Conservation (phyloP, 495 filamentous ascomycete species). For the Podospora conica region DNA sequence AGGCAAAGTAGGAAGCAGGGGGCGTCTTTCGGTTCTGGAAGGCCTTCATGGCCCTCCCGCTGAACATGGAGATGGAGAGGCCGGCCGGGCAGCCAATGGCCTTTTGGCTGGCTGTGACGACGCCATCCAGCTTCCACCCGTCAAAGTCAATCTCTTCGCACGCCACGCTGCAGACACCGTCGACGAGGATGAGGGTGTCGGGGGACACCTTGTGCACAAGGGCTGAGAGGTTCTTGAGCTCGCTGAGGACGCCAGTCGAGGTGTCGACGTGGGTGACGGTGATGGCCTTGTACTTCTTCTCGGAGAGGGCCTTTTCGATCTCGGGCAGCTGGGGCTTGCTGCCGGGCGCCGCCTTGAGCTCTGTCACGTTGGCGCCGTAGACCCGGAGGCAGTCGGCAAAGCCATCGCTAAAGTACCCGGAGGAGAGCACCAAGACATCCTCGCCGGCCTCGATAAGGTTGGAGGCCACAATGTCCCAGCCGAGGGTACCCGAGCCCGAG, state of each 20-base stretch:
- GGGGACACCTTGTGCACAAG: constrained; percentile 81
- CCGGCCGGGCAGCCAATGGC: constrained; percentile 93
- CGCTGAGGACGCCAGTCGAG: constrained; percentile 88
- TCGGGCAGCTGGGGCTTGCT: constrained; percentile 80
- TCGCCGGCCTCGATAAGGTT: constrained; percentile 86
- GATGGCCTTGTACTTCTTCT: constrained; percentile 84
- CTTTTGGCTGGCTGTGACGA: constrained; percentile 92
- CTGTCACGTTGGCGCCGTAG: constrained; percentile 83
- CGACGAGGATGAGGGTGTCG: constrained; percentile 82
- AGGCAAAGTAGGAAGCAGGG: constrained; percentile 83
- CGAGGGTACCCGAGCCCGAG: constrained; percentile 88
- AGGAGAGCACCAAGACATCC: constrained; percentile 85
- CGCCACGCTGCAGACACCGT: constrained; percentile 95
- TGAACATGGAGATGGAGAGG: constrained; percentile 86
- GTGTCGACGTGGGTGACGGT: constrained; percentile 97
- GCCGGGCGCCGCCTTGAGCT: constrained; percentile 83
- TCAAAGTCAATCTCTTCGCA: constrained; percentile 95
- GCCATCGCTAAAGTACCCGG: constrained; percentile 94
- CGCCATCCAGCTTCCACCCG: constrained; percentile 86
- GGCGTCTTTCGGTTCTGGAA: constrained; percentile 75
- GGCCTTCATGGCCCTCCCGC: constrained; percentile 76
- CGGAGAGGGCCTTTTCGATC: constrained; percentile 77
- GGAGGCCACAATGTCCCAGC: constrained; percentile 91
- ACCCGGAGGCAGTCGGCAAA: constrained; percentile 87
- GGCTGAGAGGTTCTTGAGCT: constrained; percentile 76